phyloP scores from a whole-genome alignment of 805 yeast species.

The Saccharomycopsis sp. region DNA sequence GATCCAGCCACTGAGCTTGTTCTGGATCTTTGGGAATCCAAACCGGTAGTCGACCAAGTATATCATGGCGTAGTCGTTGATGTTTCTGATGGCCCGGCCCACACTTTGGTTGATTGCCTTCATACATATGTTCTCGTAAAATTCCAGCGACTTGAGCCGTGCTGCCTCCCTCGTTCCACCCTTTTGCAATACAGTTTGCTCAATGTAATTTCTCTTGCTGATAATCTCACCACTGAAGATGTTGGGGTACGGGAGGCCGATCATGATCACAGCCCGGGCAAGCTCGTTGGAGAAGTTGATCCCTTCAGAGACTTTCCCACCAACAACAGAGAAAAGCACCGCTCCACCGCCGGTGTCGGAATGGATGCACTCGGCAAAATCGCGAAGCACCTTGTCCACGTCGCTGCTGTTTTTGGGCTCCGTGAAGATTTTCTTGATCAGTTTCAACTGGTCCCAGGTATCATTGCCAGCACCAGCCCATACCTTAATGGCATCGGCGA shows the following conservation, averaged over 20 bases:
- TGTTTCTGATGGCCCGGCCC: constrained; percentile 85
- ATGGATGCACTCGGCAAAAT: constrained; percentile 39
- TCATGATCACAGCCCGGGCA: constrained; percentile 81
- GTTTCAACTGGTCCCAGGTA: constrained; percentile 29
- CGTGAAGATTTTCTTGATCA: constrained; percentile 39
- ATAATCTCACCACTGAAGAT: constrained; percentile 71
- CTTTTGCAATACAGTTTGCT: constrained; percentile 34
- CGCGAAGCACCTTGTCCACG: constrained; percentile 38
- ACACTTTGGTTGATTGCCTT: constrained; percentile 86
- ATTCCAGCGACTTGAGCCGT: constrained; percentile 39
- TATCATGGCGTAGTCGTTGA: constrained; percentile 69
- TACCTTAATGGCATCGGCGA: constrained; percentile 37
- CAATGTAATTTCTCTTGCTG: constrained; percentile 60
- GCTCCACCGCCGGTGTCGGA: constrained; percentile 45
- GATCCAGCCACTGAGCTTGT: constrained; percentile 71
- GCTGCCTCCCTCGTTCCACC: constrained; percentile 46
- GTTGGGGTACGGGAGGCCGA: constrained; percentile 88
- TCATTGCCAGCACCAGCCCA: constrained; percentile 41
- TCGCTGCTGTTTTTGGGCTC: constrained; percentile 42
- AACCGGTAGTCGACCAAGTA: constrained; percentile 64
- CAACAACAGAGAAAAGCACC: constrained; percentile 73
- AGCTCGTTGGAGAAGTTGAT: constrained; percentile 80
- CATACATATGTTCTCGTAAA: constrained; percentile 81
- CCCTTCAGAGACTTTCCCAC: constrained; percentile 90
- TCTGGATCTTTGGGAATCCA: constrained; percentile 34